Evolutionary conservation across 768 basidiomycete species (phyloP).

Genomic region (Mycena epipterygia): DNA sequence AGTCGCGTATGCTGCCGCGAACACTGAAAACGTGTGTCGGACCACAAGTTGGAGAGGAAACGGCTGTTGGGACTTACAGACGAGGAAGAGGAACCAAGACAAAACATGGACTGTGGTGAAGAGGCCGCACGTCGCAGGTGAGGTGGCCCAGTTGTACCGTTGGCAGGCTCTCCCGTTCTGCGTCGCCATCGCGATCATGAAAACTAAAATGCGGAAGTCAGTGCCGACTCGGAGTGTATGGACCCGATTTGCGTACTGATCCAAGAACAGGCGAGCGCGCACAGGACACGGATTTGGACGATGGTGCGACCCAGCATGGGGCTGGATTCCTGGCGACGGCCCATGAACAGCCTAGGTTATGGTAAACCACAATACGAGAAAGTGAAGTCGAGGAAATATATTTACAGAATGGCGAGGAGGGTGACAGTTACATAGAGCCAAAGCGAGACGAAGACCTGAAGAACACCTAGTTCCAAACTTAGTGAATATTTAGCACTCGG

Average conservation of each 20-base stretch:
- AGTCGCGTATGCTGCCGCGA: neutral
- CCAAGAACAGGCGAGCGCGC: slow-evolving; percentile 19
- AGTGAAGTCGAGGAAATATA: neutral
- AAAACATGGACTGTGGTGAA: slow-evolving; percentile 11
- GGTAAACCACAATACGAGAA: neutral
- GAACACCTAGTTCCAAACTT: neutral
- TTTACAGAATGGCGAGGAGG: slow-evolving; percentile 1
- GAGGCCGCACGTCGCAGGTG: neutral
- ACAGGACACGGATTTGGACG: slow-evolving; percentile 11
- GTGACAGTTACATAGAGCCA: slow-evolving; percentile 16
- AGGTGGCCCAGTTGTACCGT: neutral
- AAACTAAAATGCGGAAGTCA: neutral
- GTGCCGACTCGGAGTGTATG: neutral
- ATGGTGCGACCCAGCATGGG: slow-evolving; percentile 16
- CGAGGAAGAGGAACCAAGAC: slow-evolving; percentile 22
- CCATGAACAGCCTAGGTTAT: neutral
- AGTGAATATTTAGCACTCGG: neutral
- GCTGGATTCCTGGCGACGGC: neutral
- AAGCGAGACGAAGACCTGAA: neutral
- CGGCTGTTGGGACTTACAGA: neutral
- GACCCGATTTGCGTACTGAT: neutral
- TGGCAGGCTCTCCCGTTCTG: neutral
- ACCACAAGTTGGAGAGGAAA: neutral
- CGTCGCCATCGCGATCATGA: neutral
- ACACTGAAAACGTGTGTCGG: neutral